Percentiles rank a stretch among this genome's conserved stretches.
phyloP scores from a whole-genome alignment of 345 rosid species.

The Cardiospermum halicacabum region DNA sequence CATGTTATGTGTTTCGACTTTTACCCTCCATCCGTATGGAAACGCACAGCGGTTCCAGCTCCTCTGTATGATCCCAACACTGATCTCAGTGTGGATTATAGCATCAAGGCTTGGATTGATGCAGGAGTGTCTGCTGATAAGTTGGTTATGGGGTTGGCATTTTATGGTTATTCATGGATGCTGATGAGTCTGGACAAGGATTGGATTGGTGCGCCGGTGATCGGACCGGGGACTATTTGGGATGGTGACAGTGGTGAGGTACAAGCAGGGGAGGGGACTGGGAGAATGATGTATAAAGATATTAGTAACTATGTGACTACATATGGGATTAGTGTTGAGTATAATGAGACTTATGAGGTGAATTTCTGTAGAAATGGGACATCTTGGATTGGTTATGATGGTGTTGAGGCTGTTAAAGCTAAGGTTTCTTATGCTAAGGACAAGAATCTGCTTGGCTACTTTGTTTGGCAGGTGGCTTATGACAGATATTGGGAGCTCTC shows the following conservation, averaged over 20 bases:
- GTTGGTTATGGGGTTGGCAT: slow-evolving; percentile 30
- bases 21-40: no score
- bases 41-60: no score
- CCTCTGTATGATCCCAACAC: neutral
- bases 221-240: neutral
- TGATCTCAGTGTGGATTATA: slow-evolving; percentile 9
- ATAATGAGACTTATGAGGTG: slow-evolving; percentile 32
- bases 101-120: slow-evolving; percentile 8
- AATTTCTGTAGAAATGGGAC: slow-evolving; percentile 18
- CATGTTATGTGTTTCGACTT: neutral
- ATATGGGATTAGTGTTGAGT: slow-evolving; percentile 20
- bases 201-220: slow-evolving; percentile 18
- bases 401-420: slow-evolving; percentile 26
- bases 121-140: neutral
- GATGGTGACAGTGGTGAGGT: neutral
- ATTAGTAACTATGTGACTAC: slow-evolving; percentile 18
- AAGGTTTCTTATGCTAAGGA: slow-evolving; percentile 38
- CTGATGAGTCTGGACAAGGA: slow-evolving; percentile 6
- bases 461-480: slow-evolving; percentile 22
- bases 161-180: slow-evolving; percentile 31
- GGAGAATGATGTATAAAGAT: slow-evolving; percentile 21
- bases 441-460: slow-evolving; percentile 36
- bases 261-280: neutral
- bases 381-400: slow-evolving; percentile 43
- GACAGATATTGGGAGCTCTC: slow-evolving; percentile 46